These are phyloP conservation scores for Aspergillus cristatus DNA, from an alignment of 495 filamentous ascomycete species.

Conservation along the genomic window DNA sequence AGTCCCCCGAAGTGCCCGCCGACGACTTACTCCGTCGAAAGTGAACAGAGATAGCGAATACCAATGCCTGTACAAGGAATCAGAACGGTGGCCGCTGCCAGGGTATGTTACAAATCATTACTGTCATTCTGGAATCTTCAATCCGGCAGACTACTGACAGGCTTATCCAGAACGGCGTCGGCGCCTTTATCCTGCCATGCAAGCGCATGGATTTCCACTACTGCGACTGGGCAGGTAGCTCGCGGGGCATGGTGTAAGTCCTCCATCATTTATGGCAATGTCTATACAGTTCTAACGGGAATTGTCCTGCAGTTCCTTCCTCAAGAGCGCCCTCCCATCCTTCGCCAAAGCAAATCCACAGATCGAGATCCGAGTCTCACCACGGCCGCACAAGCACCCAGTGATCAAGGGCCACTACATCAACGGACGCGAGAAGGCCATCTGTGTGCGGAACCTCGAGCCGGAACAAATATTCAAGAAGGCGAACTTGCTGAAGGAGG, in stretches of 20 bases:
- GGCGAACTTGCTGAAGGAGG: slow-evolving; percentile 67
- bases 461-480: slow-evolving; percentile 74
- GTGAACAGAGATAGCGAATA: slow-evolving; percentile 9
- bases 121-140: not conserved
- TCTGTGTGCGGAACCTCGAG: slow-evolving; percentile 83
- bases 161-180: slow-evolving; percentile 96
- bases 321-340: slow-evolving; percentile 59
- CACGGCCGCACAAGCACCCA: slow-evolving; percentile 78
- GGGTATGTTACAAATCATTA: slow-evolving; percentile 18
- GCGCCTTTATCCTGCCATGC: slow-evolving; percentile 95
- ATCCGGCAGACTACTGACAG: not conserved
- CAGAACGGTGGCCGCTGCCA: slow-evolving; percentile 29
- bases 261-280: not conserved
- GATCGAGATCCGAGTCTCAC: slow-evolving; percentile 84
- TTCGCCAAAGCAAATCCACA: slow-evolving; percentile 79
- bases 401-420: slow-evolving; percentile 80
- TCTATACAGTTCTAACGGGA: not conserved
- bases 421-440: slow-evolving; percentile 76
- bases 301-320: slow-evolving; percentile 54
- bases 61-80: slow-evolving; percentile 64
- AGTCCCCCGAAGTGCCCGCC: slow-evolving; percentile 9
- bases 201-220: slow-evolving; percentile 92
- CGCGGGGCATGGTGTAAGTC: slow-evolving; percentile 85
- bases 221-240: slow-evolving; percentile 90
- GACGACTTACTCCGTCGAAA: slow-evolving; percentile 1